These are phyloP conservation scores for Prunus armeniaca DNA, from an alignment of 306 rosid species.

Conservation along the genomic window DNA sequence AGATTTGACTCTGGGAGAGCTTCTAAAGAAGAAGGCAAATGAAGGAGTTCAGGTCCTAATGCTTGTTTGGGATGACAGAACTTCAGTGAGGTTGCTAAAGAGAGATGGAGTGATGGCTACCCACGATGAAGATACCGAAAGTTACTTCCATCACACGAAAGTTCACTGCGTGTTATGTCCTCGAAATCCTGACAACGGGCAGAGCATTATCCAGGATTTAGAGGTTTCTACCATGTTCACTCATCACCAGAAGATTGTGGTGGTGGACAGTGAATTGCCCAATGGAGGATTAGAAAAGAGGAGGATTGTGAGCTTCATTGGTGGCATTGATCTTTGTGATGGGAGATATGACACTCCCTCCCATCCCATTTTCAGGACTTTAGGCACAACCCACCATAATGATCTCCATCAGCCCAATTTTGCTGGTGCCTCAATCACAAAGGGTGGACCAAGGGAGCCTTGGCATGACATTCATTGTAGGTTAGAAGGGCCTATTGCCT, in stretches of 20 bases:
- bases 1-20: slow-evolving; percentile 42
- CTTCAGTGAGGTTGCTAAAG: slow-evolving; percentile 41
- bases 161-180: slow-evolving; percentile 48
- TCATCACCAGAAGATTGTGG: slow-evolving; percentile 54
- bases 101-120: slow-evolving; percentile 52
- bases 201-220: slow-evolving; percentile 28
- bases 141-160: slow-evolving; percentile 31
- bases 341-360: slow-evolving; percentile 57
- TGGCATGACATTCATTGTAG: slow-evolving; percentile 54
- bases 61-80: slow-evolving; percentile 61
- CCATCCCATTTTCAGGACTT: slow-evolving; percentile 41
- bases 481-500: slow-evolving; percentile 45
- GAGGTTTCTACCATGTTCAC: slow-evolving; percentile 46
- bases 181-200: slow-evolving; percentile 34
- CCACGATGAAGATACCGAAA: slow-evolving; percentile 47
- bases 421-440: slow-evolving; percentile 25
- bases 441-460: slow-evolving; percentile 59
- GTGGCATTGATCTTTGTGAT: slow-evolving; percentile 57
- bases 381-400: slow-evolving; percentile 24
- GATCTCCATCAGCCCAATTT: slow-evolving; percentile 50
- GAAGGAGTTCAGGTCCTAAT: slow-evolving; percentile 48
- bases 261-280: slow-evolving; percentile 34
- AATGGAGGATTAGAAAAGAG: slow-evolving; percentile 25
- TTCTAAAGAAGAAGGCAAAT: slow-evolving; percentile 43
- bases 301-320: slow-evolving; percentile 47